Conservation (phyloP, 148 eudicot species). For the Gaultheria prostrata region DNA sequence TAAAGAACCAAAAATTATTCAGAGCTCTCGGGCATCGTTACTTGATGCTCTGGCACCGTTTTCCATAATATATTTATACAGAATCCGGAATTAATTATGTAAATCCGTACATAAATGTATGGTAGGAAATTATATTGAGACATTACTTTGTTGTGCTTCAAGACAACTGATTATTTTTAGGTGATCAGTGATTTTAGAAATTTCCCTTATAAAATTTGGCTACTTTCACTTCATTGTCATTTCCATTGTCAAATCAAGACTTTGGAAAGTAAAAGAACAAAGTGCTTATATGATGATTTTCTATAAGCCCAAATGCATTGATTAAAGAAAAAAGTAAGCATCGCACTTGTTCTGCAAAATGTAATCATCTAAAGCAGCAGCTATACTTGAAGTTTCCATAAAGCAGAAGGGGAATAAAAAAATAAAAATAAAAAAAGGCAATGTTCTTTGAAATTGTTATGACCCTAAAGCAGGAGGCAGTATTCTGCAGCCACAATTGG, state of each 20-base stretch:
- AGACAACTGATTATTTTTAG: too few relatives aligned
- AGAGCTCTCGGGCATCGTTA: too few relatives aligned
- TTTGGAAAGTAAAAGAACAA: background rate
- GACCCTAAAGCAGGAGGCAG: background rate
- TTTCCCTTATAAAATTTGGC: background rate
- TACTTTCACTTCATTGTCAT: background rate
- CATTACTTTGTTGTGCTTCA: too few relatives aligned
- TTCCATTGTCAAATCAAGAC: background rate
- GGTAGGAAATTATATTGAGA: too few relatives aligned
- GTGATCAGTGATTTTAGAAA: too few relatives aligned
- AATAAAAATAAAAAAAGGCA: background rate
- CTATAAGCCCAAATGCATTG: too few relatives aligned
- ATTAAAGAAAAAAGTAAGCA: background rate
- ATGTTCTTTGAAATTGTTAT: background rate
- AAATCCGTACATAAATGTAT: too few relatives aligned
- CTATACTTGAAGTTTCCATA: background rate
- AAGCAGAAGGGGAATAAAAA: background rate
- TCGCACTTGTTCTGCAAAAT: background rate
- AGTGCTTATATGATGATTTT: background rate
- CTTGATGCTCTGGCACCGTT: too few relatives aligned
- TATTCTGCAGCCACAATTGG: background rate
- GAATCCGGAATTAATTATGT: too few relatives aligned
- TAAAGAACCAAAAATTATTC: too few relatives aligned
- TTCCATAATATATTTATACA: too few relatives aligned
- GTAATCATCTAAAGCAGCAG: background rate